These are phyloP conservation scores for Pistacia vera DNA, from an alignment of 345 rosid species.

Conservation along the genomic window DNA sequence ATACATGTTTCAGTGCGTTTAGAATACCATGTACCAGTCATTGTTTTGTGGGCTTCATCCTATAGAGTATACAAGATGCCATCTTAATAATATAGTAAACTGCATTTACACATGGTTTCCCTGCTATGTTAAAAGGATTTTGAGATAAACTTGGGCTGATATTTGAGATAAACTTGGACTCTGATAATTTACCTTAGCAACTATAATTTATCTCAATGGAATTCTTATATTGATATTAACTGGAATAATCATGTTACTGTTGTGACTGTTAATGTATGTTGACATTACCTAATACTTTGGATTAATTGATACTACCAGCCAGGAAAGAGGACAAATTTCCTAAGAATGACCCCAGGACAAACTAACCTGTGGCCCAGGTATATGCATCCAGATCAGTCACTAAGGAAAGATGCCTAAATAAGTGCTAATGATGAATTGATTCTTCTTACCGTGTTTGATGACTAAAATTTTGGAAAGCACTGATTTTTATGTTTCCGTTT, in stretches of 20 bases:
- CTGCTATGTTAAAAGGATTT: background rate
- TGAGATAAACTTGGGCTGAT: background rate
- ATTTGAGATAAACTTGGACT: background rate
- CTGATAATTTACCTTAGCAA: too few species aligned
- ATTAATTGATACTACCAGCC: background rate
- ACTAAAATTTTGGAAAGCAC: background rate
- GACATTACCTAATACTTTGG: background rate
- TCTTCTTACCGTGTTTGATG: background rate
- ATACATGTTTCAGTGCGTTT: too few species aligned
- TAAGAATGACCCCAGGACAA: background rate
- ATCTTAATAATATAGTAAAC: background rate
- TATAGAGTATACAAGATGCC: too few species aligned
- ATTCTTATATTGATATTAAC: background rate
- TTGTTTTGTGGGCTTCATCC: too few species aligned
- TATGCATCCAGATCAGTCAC: background rate
- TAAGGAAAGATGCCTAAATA: background rate
- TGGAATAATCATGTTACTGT: background rate
- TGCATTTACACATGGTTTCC: background rate
- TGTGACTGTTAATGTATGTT: background rate
- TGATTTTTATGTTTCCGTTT: background rate
- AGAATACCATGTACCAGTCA: too few species aligned
- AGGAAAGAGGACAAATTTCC: background rate
- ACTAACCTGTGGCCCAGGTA: background rate
- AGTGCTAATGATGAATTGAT: background rate
- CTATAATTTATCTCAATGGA: background rate